Conservation (phyloP, 352 stramenopile species). For the Saprolegnia diclina region DNA sequence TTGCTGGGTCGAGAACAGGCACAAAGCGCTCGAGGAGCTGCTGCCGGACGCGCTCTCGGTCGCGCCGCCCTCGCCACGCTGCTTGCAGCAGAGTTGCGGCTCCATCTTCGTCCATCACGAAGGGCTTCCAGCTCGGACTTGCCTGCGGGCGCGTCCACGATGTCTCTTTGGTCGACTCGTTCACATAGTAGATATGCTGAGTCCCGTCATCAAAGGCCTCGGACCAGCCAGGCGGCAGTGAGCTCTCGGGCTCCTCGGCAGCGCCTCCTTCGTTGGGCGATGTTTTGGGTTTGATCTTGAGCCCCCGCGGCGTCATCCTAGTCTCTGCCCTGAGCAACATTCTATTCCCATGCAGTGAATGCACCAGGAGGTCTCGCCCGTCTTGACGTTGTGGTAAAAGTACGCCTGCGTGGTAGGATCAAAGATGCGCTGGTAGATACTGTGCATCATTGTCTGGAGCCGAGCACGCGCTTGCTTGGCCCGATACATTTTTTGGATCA, state of each 20-base stretch:
- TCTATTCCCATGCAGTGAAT: neutral
- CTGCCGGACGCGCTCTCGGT: neutral
- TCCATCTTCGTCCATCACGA: conserved; percentile 1
- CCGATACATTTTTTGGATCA: conserved; percentile 19
- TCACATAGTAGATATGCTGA: conserved; percentile 64
- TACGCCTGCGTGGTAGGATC: conserved; percentile 44
- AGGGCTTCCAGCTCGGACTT: neutral
- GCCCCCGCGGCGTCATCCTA: conserved; percentile 24
- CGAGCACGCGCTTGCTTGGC: neutral
- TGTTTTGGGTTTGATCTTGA: conserved; percentile 19
- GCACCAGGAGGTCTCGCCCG: conserved; percentile 55
- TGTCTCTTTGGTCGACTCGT: conserved; percentile 55
- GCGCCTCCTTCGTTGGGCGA: conserved; percentile 3
- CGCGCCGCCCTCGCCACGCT: neutral
- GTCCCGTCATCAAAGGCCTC: conserved; percentile 64
- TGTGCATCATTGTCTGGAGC: conserved; percentile 13
- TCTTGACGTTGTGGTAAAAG: conserved; percentile 79
- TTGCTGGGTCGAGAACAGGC: neutral
- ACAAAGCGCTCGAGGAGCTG: neutral
- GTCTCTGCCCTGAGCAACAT: neutral
- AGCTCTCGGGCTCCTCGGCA: conserved; percentile 10
- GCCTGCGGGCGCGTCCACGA: conserved; percentile 47
- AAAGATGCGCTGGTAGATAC: conserved; percentile 65
- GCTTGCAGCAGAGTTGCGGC: neutral
- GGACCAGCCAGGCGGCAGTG: conserved; percentile 35